phyloP scores from a whole-genome alignment of 2,329 filamentous ascomycete species.

The Paecilomyces niveus region DNA sequence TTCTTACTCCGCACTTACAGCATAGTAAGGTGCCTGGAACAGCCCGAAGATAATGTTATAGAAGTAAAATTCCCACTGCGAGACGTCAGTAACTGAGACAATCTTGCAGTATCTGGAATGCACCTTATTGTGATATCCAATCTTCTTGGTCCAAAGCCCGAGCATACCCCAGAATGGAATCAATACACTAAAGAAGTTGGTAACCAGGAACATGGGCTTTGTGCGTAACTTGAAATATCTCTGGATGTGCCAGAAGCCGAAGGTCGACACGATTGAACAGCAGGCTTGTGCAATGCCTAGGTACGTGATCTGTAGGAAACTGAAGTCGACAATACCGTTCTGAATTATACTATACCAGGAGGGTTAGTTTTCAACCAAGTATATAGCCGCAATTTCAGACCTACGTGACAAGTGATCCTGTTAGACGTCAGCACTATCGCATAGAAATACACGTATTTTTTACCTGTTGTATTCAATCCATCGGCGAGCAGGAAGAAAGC shows the following conservation, averaged over 20 bases:
- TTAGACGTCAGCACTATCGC: background rate
- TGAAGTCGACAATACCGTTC: conserved; percentile 34
- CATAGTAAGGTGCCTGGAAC: conserved; percentile 38
- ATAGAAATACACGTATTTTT: background rate
- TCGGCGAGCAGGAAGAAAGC: conserved; percentile 38
- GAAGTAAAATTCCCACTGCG: conserved; percentile 36
- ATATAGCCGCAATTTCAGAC: background rate
- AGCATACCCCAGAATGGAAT: conserved; percentile 39
- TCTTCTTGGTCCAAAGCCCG: conserved; percentile 30
- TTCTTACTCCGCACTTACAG: conserved; percentile 14
- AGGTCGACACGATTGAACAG: conserved; percentile 32
- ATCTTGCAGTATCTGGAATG: conserved; percentile 6
- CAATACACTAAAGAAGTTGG: conserved; percentile 34
- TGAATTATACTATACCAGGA: conserved; percentile 25
- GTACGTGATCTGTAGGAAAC: conserved; percentile 36
- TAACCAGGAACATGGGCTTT: conserved; percentile 37
- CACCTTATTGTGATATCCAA: conserved; percentile 34
- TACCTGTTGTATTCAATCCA: conserved; percentile 35
- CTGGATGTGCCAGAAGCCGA: conserved; percentile 38
- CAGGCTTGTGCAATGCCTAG: conserved; percentile 33
- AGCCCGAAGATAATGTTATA: conserved; percentile 38
- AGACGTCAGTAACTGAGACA: background rate
- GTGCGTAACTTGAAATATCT: conserved; percentile 34
- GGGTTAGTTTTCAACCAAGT: background rate
- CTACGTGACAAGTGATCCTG: background rate